Evolutionary conservation across 1,284 basidiomycete species (phyloP), one percentile per base, ranked within the genome.

Genomic region (Marasmius fiardii): DNA sequence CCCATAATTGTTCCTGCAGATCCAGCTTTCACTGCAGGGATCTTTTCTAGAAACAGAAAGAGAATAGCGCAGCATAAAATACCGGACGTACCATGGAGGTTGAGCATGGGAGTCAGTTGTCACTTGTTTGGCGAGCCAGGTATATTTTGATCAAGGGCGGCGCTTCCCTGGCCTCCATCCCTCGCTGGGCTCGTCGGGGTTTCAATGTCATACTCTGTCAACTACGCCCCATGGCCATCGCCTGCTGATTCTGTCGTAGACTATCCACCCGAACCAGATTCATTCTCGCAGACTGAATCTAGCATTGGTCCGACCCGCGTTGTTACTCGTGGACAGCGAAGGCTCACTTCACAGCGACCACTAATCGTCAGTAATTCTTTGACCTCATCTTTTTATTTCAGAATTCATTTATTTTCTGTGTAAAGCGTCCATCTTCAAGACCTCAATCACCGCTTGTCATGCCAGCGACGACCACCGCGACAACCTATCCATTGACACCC

Each of bases 231-330:
- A 12, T 49, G 47, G 47, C 47, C 47, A n/a, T 49, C 47, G 8
- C 47, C 47, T 26, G 31, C 39, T 41, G 39, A 41, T 18, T 41
- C 47, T 14, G n/a, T n/a, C n/a, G 47, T 49, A 10, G 47, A 49
- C 11, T 49, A 49, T 20, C 26, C 23, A 44, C n/a, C n/a, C n/a
- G 20, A 23, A 23, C 4, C 43, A 44, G 39, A 41, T 45, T 14
- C 18, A 12, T 66, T 69, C 52, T 60, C 68, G 35, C 81, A 80
- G 68, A 69, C 82, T 48, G 72, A 79, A 18, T 70, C 80, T 35
- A 82, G 73, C 68, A 76, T 82, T 59, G 85, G 84, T 0, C 84
- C 85, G 41, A 71, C 70, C 60, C 77, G 82, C 59, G 69, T 75
- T 53, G 63, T 74, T 41, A 75, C 77, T 43, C 77, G 81, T 52